These are phyloP conservation scores for Cercospora citrullina DNA, from an alignment of 2,329 filamentous ascomycete genomes.

Conservation along the genomic window DNA sequence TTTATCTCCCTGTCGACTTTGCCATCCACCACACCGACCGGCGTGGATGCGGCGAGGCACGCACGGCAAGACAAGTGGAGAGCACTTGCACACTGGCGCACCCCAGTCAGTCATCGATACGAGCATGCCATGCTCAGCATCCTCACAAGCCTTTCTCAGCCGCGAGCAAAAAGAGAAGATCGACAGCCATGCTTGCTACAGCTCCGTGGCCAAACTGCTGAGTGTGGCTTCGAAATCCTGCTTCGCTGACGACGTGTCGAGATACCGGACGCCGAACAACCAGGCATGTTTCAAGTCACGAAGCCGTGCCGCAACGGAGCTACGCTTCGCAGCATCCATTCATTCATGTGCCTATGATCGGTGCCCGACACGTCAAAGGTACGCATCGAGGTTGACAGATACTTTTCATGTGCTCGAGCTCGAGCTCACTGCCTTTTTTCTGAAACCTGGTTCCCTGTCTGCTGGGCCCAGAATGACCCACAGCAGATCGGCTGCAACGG, in stretches of 20 bases:
- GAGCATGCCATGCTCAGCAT: slow-evolving; percentile 6
- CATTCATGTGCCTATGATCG: neutral
- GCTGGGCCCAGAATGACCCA: neutral
- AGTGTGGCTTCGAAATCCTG: neutral
- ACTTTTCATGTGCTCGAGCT: slow-evolving; percentile 1
- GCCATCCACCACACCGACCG: neutral
- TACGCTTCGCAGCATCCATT: neutral
- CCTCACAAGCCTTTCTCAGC: neutral
- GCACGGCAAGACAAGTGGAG: slow-evolving; percentile 12
- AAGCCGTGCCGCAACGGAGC: neutral
- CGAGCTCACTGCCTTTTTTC: neutral
- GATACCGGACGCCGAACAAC: neutral
- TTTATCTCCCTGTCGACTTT: neutral
- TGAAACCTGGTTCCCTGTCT: slow-evolving; percentile 1
- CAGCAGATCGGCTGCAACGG: neutral
- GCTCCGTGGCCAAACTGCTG: neutral
- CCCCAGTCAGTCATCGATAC: slow-evolving; percentile 13
- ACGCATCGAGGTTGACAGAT: neutral
- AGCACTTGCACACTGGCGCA: neutral
- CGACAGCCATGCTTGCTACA: slow-evolving; percentile 8
- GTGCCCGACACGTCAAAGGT: neutral
- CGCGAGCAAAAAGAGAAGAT: slow-evolving; percentile 9
- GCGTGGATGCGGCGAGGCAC: neutral
- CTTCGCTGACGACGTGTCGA: neutral
- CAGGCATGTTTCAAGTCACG: neutral